A percentile compares a stretch with the other conserved stretches of the same genome.
Conservation (phyloP, 208 protist species). For the Leishmania tropica region DNA sequence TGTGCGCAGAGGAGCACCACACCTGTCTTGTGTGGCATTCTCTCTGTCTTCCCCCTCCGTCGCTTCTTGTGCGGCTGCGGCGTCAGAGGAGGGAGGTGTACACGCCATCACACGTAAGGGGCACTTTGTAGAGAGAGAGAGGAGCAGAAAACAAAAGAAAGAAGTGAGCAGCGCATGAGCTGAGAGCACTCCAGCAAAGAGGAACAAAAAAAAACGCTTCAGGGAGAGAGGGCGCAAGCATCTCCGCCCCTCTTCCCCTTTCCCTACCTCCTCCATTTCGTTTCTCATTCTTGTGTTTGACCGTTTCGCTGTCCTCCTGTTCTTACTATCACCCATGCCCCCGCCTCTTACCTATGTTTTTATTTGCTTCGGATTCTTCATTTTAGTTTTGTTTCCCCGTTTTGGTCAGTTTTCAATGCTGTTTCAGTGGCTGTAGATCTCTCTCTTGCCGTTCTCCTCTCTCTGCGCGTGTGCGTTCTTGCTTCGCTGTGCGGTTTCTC, state of each 20-base stretch:
- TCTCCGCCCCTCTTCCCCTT: neutral
- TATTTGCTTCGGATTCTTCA: neutral
- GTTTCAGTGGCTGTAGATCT: neutral
- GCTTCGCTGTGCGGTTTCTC: neutral
- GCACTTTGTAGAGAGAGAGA: neutral
- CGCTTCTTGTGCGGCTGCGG: neutral
- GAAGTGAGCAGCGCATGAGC: neutral
- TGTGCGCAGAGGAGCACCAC: neutral
- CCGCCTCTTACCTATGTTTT: neutral
- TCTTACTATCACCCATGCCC: neutral
- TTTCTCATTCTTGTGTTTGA: neutral
- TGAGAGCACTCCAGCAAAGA: neutral
- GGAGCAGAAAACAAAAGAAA: neutral
- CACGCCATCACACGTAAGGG: neutral
- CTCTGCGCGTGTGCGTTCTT: neutral
- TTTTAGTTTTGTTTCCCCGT: neutral
- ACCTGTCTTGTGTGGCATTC: neutral
- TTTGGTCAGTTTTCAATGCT: neutral
- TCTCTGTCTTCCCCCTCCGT: neutral
- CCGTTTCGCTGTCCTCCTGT: neutral
- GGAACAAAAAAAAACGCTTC: neutral
- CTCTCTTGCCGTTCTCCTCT: neutral
- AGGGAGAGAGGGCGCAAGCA: neutral
- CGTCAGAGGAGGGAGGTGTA: neutral
- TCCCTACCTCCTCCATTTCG: neutral